Evolutionary conservation across 345 rosid genomes (phyloP).

Genomic region (Rhodomyrtus tomentosa): DNA sequence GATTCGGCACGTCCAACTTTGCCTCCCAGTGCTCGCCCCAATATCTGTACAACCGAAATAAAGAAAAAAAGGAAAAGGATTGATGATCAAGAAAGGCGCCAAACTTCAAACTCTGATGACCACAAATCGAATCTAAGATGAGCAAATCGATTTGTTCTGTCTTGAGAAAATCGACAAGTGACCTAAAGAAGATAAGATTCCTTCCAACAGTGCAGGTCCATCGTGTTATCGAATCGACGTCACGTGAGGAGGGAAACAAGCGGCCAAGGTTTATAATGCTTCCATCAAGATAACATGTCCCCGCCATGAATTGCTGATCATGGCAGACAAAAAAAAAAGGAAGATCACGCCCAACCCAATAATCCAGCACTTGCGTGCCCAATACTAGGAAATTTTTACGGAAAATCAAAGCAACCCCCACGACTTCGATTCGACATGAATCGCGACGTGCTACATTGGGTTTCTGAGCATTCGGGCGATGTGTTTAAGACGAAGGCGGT

Average conservation of each 20-base stretch:
- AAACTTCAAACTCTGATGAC: background rate
- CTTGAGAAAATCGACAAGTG: background rate
- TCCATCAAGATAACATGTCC: background rate
- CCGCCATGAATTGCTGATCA: background rate
- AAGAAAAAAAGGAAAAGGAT: no score
- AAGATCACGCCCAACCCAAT: background rate
- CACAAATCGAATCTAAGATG: background rate
- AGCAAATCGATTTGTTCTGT: background rate
- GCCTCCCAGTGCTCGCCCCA: slow-evolving; percentile 57
- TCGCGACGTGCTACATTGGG: background rate
- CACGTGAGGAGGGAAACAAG: no score
- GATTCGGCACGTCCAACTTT: slow-evolving; percentile 26
- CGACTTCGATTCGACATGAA: background rate
- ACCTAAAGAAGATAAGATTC: background rate
- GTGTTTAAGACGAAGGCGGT: background rate
- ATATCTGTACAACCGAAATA: slow-evolving; percentile 17
- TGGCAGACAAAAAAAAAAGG: background rate
- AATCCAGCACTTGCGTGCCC: background rate
- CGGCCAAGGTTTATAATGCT: background rate
- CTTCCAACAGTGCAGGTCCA: background rate
- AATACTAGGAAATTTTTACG: background rate
- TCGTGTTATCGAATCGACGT: background rate
- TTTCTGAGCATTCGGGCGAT: background rate
- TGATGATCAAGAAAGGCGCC: background rate
- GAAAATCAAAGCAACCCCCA: background rate